Base-by-base conservation (phyloP, 768 basidiomycete genomes). In the Tricholoma terreum region DNA sequence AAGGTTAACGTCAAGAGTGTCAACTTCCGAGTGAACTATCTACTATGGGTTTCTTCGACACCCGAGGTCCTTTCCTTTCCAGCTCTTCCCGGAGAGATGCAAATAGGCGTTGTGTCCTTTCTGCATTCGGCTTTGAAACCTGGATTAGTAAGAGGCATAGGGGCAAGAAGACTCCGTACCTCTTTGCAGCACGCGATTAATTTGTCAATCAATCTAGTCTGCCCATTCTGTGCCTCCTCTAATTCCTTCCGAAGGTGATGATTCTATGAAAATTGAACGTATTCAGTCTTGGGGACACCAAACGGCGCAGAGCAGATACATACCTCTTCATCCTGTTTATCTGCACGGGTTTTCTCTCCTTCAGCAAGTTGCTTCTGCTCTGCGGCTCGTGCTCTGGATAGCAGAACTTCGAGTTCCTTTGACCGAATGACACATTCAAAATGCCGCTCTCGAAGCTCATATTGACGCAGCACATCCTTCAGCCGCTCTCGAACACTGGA, bases 381-480 rank as follows among this genome's bases (percentile, higher is more conserved):
- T 9, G 92, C 90, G 22, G 90, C 87, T 69, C 92, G 86, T 42
- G 92, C 92, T 31, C 91, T 84, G 49, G 92, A 92, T 14, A 94
- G 78, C 17, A 94, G 73, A 14, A 94, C 89, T 68, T 94, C 92
- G 21, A 94, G 81, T 71, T 94, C 92, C 72, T 94, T 94, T 42
- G 92, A 94, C 40, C 92, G 89, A 55, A 94, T 87, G 27, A 94
- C 88, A 61, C 90, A 92, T 74, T 94, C 92, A 64, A 94, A 94
- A 77, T 94, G 92, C 68, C 85, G 86, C 75, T 94, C 92, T 58
- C 92, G 87, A 55, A 93, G 84, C 66, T 94, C 89, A 67, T 94
- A 94, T 67, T 93, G 92, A 22, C 86, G 84, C 43, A 94, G 82
- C 34, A 94, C 83, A 63, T 92, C 89, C 67, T 92, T 94, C 71